phyloP scores from a whole-genome alignment of 2,329 filamentous ascomycete species.

The Ascochyta lentis region DNA sequence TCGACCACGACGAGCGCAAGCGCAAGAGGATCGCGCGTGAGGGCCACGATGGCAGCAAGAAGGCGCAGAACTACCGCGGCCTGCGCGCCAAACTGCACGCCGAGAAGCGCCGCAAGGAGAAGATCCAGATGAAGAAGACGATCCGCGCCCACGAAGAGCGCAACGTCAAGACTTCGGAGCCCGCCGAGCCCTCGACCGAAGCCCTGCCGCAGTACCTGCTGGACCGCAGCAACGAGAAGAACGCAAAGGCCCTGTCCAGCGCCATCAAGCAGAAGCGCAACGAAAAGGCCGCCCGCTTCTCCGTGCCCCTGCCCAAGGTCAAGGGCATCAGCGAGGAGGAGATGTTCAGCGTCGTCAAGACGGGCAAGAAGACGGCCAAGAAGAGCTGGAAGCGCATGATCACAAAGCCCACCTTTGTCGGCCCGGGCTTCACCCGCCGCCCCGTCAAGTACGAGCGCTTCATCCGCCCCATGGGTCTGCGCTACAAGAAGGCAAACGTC shows the following conservation, averaged over 20 bases:
- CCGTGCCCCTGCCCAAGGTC: constrained; percentile 91
- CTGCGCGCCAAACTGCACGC: constrained; percentile 91
- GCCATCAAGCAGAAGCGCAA: constrained; percentile 93
- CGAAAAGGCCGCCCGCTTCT: constrained; percentile 91
- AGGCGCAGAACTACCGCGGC: constrained; percentile 92
- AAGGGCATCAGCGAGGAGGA: constrained; percentile 93
- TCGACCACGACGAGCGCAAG: constrained; percentile 85
- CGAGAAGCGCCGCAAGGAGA: constrained; percentile 93
- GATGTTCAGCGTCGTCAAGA: constrained; percentile 95
- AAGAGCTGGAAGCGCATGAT: constrained; percentile 80
- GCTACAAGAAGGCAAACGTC: constrained; percentile 80
- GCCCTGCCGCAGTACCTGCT: constrained; percentile 93
- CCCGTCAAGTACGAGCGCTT: constrained; percentile 74
- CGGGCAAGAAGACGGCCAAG: constrained; percentile 83
- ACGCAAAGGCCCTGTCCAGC: constrained; percentile 76
- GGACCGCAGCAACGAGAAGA: constrained; percentile 74
- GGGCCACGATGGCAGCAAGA: constrained; percentile 83
- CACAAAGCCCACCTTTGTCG: constrained; percentile 88
- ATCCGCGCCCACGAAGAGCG: constrained; percentile 93
- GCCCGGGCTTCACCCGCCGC: constrained; percentile 84
- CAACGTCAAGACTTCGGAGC: constrained; percentile 85
- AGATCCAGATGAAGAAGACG: constrained; percentile 60
- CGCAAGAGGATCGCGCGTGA: constrained; percentile 90
- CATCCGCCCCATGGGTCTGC: constrained; percentile 65
- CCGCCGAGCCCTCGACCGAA: constrained; percentile 78